Percentiles rank a stretch among this genome's conserved stretches.
Evolutionary conservation across 2,329 filamentous ascomycete species (phyloP).

Genomic region (Fusarium begoniae): DNA sequence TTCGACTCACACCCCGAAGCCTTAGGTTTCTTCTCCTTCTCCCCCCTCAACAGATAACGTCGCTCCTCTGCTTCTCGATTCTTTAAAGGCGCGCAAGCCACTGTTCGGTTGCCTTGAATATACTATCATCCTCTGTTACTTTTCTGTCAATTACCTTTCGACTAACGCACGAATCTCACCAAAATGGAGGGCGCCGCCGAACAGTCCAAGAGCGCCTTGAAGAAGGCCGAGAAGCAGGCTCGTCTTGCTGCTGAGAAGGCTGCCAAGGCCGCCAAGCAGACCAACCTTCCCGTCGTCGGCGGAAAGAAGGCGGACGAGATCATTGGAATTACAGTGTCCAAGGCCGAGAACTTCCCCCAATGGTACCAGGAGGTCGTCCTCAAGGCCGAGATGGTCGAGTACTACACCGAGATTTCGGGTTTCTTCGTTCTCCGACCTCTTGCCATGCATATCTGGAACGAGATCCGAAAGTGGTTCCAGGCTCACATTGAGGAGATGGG

Average conservation of each 20-base stretch:
- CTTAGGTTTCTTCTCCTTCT: constrained; percentile 18
- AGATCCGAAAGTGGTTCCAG: constrained; percentile 73
- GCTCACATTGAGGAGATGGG: constrained; percentile 87
- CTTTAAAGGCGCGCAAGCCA: constrained; percentile 26
- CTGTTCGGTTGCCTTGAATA: constrained; percentile 17
- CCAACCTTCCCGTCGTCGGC: constrained; percentile 60
- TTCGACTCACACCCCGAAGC: constrained; percentile 42
- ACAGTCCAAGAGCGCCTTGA: constrained; percentile 69
- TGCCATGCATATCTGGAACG: constrained; percentile 73
- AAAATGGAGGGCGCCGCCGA: constrained; percentile 49
- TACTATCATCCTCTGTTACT: not conserved
- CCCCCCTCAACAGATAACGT: constrained; percentile 21
- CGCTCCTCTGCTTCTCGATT: constrained; percentile 24
- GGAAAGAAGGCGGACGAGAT: constrained; percentile 73
- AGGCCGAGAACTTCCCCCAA: constrained; percentile 85
- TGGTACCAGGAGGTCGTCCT: constrained; percentile 99
- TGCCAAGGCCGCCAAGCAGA: constrained; percentile 68
- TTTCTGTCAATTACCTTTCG: constrained; percentile 2
- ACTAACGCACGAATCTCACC: constrained; percentile 22
- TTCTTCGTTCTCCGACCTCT: constrained; percentile 90
- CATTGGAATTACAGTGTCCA: constrained; percentile 88
- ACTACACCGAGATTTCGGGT: constrained; percentile 92
- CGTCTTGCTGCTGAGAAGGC: constrained; percentile 69
- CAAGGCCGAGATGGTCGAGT: constrained; percentile 97
- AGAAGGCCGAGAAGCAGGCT: constrained; percentile 73